Percentiles rank a stretch among this genome's conserved stretches.
Evolutionary conservation across 2,329 filamentous ascomycete genomes (phyloP).

Genomic region (Pestalotiopsis sp.): DNA sequence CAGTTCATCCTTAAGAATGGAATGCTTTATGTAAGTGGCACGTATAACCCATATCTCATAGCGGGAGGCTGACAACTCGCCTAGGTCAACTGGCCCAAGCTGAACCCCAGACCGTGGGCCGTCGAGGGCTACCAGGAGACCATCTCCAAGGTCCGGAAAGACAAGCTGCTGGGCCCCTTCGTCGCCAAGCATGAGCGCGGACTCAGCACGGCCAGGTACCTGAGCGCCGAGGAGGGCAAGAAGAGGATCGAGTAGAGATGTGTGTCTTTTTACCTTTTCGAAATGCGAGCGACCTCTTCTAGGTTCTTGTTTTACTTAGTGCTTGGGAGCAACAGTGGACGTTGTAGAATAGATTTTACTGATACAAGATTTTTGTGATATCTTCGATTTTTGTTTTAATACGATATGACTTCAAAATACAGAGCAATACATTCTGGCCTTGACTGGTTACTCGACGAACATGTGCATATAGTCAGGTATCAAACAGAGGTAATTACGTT

Average conservation of each 20-base stretch:
- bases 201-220: constrained; percentile 78
- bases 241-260: constrained; percentile 83
- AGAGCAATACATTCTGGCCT: background rate
- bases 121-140: constrained; percentile 89
- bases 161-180: constrained; percentile 77
- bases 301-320: background rate
- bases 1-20: constrained; percentile 83
- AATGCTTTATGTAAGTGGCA: constrained; percentile 85
- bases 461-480: no score
- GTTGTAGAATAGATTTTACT: background rate
- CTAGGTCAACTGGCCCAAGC: constrained; percentile 97
- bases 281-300: background rate
- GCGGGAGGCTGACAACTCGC: constrained; percentile 21
- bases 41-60: background rate
- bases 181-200: constrained; percentile 78
- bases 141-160: constrained; percentile 78
- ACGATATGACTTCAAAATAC: background rate
- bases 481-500: no score
- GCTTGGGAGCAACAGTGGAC: background rate
- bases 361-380: background rate
- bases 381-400: background rate
- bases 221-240: constrained; percentile 94
- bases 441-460: no score
- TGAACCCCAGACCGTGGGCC: constrained; percentile 86
- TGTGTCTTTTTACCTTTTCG: background rate